phyloP scores from a whole-genome alignment of 2,329 filamentous ascomycete species.

The Penicillium expansum region DNA sequence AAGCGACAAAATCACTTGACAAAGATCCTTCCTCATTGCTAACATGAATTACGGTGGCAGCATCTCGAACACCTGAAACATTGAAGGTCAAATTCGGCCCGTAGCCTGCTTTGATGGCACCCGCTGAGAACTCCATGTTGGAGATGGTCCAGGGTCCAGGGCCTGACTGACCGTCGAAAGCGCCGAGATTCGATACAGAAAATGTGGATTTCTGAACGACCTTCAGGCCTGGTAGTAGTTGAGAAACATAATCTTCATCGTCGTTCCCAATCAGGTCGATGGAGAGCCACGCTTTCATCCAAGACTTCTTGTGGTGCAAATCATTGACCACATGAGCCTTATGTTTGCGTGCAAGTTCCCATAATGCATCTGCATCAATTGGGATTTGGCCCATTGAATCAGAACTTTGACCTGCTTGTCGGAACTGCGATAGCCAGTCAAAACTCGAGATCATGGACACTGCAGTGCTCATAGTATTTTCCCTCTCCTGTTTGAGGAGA shows the following conservation, averaged over 20 bases:
- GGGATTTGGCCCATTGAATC: background rate
- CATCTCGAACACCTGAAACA: background rate
- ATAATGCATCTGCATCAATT: background rate
- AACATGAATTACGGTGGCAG: conserved; percentile 1
- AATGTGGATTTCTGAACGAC: background rate
- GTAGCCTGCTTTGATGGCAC: background rate
- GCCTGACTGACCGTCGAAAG: background rate
- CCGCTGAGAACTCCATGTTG: conserved; percentile 2
- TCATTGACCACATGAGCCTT: background rate
- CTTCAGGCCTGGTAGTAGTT: background rate
- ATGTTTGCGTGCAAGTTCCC: conserved; percentile 1
- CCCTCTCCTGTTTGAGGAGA: background rate
- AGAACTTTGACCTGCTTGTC: background rate
- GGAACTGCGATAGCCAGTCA: background rate
- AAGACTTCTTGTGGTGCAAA: background rate
- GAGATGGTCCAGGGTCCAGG: conserved; percentile 1
- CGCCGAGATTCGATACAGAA: conserved; percentile 3
- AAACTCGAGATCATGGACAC: background rate
- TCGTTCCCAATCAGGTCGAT: background rate
- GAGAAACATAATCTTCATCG: conserved; percentile 5
- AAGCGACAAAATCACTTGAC: background rate
- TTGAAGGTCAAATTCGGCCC: background rate
- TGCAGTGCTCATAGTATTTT: background rate
- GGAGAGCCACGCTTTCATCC: background rate
- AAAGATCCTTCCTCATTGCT: background rate